Evolutionary conservation across 2,329 filamentous ascomycete species (phyloP).

Genomic region (Beauveria rudraprayagi): DNA sequence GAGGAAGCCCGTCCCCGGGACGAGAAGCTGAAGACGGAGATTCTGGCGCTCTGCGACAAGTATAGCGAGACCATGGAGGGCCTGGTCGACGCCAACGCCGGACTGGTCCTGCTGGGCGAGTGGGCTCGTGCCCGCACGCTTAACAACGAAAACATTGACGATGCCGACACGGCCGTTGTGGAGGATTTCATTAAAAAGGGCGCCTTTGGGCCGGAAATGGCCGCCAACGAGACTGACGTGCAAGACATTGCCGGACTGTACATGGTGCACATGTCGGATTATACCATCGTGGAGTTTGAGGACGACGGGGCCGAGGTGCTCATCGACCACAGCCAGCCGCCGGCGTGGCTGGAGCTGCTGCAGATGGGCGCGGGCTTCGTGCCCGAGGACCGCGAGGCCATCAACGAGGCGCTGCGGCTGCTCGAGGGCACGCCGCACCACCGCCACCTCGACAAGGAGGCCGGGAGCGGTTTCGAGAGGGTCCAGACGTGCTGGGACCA

Average conservation of each 20-base stretch:
- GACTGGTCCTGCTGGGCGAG: not conserved
- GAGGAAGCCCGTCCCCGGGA: not conserved
- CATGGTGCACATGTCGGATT: not conserved
- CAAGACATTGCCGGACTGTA: not conserved
- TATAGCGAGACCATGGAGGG: not conserved
- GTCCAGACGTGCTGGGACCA: not conserved
- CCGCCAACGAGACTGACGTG: not conserved
- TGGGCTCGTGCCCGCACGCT: not conserved
- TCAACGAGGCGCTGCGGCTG: not conserved
- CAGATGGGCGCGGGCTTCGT: not conserved
- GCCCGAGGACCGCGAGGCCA: not conserved
- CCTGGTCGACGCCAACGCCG: not conserved
- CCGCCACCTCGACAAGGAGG: not conserved
- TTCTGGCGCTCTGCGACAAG: not conserved
- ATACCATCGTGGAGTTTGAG: not conserved
- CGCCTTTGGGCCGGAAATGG: not conserved
- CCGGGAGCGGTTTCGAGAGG: not conserved
- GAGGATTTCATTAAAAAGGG: not conserved
- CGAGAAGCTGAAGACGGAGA: not conserved
- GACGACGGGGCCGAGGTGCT: not conserved
- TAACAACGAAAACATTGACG: not conserved
- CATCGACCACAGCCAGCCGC: not conserved
- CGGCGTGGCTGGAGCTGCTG: not conserved
- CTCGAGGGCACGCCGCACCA: not conserved
- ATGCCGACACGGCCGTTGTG: not conserved